Evolutionary conservation across 2,329 filamentous ascomycete species (phyloP), one percentile per base, ranked within the genome.

Genomic region (Paracorniculantispora psalliotae): DNA sequence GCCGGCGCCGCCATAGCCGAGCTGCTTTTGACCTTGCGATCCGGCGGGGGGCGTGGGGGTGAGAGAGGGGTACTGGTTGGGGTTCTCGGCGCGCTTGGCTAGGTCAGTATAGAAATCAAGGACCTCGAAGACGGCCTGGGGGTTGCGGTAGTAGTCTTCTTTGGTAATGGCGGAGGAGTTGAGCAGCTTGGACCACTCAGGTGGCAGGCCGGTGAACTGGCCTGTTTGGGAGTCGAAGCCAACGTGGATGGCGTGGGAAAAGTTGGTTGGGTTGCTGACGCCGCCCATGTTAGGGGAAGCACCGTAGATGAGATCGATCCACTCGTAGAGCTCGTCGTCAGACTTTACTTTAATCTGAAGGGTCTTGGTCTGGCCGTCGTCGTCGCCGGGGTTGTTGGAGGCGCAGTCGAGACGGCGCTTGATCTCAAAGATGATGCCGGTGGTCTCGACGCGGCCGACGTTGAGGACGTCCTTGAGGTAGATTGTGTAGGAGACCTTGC

Each of bases 221-320:
- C 94, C 94, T 2, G 91, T 96, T 67, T 92, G 88, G 26, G 93
- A 92, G 71, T 99, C 94, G 70, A 97, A 99, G 61, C 94, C 94
- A 65, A 99, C 94, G 72, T 99, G 94, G 25, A 99, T 92, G 49
- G 92, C 89, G 72, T 99, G 94, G 25, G 90, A 92, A 77, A 99
- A 99, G 78, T 97, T 97, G 64, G 94, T 97, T 6, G 94, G 94
- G 73, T 97, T 97, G 76, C 93, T 97, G 59, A 99, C 94, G 66
- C 94, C 94, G 62, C 94, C 92, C 91, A 97, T 96, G 63, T 91
- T 93, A 19, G 94, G 94, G 73, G 93, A 97, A 64, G 93, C 89
- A 67, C 93, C 92, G 72, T 97, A 97, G 65, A 99, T 96, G 72
- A 92, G 91, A 73, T 99, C 94, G 68, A 97, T 96, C 94, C 94